phyloP scores from a whole-genome alignment of 768 basidiomycete species.

The Leucosporidium yakuticum region DNA sequence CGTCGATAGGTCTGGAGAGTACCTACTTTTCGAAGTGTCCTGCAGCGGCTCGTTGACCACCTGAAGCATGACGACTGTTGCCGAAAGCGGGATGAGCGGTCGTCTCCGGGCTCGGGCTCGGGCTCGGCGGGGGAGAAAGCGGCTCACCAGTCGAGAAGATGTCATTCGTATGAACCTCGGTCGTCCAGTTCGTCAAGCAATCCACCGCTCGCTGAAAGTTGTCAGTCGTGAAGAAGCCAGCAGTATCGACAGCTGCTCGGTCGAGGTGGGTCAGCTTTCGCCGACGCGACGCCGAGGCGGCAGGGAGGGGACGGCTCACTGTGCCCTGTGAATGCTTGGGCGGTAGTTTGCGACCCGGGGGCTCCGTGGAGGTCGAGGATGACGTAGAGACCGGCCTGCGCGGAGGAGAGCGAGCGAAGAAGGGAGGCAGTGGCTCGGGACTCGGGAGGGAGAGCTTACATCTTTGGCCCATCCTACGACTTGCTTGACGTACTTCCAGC shows the following conservation, averaged over 20 bases:
- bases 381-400: conserved; percentile 11
- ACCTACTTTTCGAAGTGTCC: too few species aligned
- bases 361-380: conserved; percentile 20
- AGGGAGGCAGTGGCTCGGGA: too few species aligned
- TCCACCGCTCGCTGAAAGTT: conserved; percentile 16
- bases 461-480: conserved; percentile 13
- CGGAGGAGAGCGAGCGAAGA: background rate
- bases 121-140: background rate
- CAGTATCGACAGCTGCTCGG: background rate
- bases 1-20: too few species aligned
- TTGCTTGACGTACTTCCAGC: conserved; percentile 12
- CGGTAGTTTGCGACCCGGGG: background rate
- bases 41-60: conserved; percentile 20
- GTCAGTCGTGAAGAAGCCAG: background rate
- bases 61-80: conserved; percentile 6
- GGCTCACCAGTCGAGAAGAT: conserved; percentile 3
- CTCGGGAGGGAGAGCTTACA: background rate
- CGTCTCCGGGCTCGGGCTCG: background rate
- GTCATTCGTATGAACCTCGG: background rate
- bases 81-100: background rate
- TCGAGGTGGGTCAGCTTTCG: too few species aligned
- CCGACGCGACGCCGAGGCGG: too few species aligned
- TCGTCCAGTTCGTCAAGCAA: conserved; percentile 16
- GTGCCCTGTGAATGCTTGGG: conserved; percentile 11
- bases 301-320: background rate